Evolutionary conservation across 2,329 filamentous ascomycete genomes (phyloP).

Genomic region (Aspergillus pseudoterreus): DNA sequence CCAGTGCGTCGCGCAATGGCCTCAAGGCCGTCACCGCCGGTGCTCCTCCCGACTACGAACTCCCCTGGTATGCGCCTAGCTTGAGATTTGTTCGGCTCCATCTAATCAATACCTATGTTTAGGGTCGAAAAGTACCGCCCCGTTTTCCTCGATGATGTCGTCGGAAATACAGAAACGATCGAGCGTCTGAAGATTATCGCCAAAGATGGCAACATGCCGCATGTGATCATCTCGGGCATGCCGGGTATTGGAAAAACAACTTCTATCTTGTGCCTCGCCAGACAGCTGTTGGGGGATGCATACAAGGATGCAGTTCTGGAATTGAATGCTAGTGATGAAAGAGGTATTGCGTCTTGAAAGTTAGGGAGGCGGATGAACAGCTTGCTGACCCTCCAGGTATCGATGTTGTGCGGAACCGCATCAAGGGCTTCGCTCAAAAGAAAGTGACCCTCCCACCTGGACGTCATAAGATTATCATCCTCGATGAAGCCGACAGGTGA

Average conservation of each 20-base stretch:
- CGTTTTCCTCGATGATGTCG: slow-evolving; percentile 90
- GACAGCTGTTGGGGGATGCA: slow-evolving; percentile 83
- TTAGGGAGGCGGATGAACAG: no score
- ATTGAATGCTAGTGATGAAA: slow-evolving; percentile 92
- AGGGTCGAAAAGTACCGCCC: slow-evolving; percentile 99
- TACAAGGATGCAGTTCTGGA: slow-evolving; percentile 98
- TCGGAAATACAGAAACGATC: slow-evolving; percentile 96
- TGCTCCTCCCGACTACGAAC: slow-evolving; percentile 44
- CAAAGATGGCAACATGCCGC: slow-evolving; percentile 98
- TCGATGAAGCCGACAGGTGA: slow-evolving; percentile 89
- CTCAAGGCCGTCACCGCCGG: slow-evolving; percentile 38
- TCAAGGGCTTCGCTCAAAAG: slow-evolving; percentile 98
- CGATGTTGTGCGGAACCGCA: slow-evolving; percentile 93
- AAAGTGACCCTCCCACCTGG: slow-evolving; percentile 92
- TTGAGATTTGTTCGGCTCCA: neutral
- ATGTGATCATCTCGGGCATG: slow-evolving; percentile 99
- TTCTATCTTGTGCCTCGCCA: slow-evolving; percentile 85
- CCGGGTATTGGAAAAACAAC: slow-evolving; percentile 98
- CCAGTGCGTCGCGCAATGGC: slow-evolving; percentile 39
- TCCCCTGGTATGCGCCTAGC: slow-evolving; percentile 43
- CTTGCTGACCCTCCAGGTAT: slow-evolving; percentile 58
- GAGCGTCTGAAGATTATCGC: slow-evolving; percentile 97
- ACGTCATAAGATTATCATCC: slow-evolving; percentile 91
- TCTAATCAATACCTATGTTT: slow-evolving; percentile 14
- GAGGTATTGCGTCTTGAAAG: slow-evolving; percentile 51